Evolutionary conservation across 805 yeast species (phyloP).

Genomic region (Cyberlindnera euphorbiiphila): DNA sequence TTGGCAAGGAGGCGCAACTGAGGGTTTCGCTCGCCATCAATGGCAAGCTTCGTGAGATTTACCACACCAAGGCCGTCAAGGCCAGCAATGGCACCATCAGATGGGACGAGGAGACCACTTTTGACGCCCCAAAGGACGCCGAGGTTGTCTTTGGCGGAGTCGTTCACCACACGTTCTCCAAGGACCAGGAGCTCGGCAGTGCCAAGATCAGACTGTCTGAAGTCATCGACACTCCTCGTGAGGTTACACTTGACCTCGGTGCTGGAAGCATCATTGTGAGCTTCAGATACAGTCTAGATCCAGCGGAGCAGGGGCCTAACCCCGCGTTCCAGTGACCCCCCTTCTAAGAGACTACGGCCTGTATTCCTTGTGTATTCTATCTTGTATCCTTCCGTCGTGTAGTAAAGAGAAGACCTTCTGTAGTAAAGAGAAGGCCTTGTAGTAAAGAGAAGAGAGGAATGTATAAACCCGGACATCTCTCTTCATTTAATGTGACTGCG

Average conservation of each 20-base stretch:
- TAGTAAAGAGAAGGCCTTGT: no score
- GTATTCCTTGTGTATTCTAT: no score
- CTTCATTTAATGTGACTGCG: constrained; percentile 9
- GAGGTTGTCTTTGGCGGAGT: constrained; percentile 56
- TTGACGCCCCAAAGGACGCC: constrained; percentile 63
- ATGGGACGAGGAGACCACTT: constrained; percentile 64
- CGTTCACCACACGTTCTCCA: constrained; percentile 71
- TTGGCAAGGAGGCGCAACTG: constrained; percentile 44
- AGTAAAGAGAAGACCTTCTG: no score
- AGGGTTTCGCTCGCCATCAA: constrained; percentile 47
- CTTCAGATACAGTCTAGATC: constrained; percentile 36
- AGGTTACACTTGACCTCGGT: constrained; percentile 36
- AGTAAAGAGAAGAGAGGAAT: no score
- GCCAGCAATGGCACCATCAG: constrained; percentile 40
- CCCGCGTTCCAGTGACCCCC: no score
- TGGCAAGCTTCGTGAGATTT: constrained; percentile 50
- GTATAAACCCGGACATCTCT: constrained; percentile 5
- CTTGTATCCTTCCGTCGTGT: no score
- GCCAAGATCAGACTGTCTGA: constrained; percentile 51
- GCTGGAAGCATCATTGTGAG: constrained; percentile 41
- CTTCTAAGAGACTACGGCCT: no score
- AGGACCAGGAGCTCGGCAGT: constrained; percentile 59
- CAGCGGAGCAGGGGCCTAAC: no score
- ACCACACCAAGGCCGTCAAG: constrained; percentile 60
- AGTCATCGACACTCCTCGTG: constrained; percentile 42